Evolutionary conservation across 768 basidiomycete species (phyloP).

Genomic region (Pleurotus citrinopileatus): DNA sequence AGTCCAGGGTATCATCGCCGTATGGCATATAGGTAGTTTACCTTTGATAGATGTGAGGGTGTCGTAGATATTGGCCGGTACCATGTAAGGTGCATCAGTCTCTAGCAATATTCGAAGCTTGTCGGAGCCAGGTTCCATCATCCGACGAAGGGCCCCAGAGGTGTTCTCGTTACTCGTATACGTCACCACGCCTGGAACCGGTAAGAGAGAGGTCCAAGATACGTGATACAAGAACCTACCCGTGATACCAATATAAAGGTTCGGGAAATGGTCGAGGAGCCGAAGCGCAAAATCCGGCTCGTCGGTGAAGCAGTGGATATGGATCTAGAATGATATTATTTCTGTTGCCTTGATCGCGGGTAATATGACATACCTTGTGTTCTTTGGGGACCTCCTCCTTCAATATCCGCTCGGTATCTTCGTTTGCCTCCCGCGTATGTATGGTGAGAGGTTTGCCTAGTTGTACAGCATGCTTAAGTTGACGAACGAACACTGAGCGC

Average conservation of each 20-base stretch:
- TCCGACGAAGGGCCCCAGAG: constrained; percentile 56
- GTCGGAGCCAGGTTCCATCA: constrained; percentile 29
- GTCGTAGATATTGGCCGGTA: constrained; percentile 69
- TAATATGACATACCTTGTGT: constrained; percentile 44
- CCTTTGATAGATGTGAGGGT: constrained; percentile 49
- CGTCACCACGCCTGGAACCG: constrained; percentile 65
- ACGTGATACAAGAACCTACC: constrained; percentile 31
- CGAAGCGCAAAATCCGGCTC: constrained; percentile 69
- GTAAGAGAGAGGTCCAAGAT: not conserved
- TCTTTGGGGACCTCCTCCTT: constrained; percentile 73
- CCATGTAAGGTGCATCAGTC: constrained; percentile 89
- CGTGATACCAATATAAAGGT: constrained; percentile 82
- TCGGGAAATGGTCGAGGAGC: constrained; percentile 73
- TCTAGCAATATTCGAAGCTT: constrained; percentile 62
- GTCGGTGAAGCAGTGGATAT: constrained; percentile 89
- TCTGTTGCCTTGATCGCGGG: not conserved
- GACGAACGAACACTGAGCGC: constrained; percentile 60
- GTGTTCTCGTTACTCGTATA: constrained; percentile 77
- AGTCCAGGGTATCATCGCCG: constrained; percentile 84
- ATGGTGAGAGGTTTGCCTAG: constrained; percentile 80
- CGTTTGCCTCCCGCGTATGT: constrained; percentile 84
- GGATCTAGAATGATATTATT: constrained; percentile 48
- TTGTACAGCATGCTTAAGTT: constrained; percentile 64
- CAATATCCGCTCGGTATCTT: constrained; percentile 75
- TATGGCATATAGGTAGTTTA: constrained; percentile 69